Evolutionary conservation across 2,329 filamentous ascomycete species (phyloP), one percentile per base, ranked within the genome.

Genomic region (Stachybotrys chartarum): DNA sequence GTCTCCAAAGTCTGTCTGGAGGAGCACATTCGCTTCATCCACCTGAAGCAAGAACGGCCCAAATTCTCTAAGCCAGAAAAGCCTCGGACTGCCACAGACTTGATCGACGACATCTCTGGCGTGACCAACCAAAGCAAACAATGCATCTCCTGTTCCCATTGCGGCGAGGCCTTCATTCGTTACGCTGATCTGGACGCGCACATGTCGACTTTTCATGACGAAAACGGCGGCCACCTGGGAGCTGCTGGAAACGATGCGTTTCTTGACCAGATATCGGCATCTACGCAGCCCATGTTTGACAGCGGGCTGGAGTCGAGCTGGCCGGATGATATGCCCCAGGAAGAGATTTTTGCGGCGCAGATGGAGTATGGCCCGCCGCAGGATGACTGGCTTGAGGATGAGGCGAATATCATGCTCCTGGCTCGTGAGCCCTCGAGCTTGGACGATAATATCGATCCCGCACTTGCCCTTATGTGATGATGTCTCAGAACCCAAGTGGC

Each of bases 11-110:
- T 83, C 17, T 85, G 84, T 32, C 79, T 97, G 0, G 88, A 93
- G 68, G 88, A 94, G 61, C 93, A 97, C 67, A 80, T 97, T 49
- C 85, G 90, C 18, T 91, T 87, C 51, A 82, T 90, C 24, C 93
- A 97, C 68, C 75, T 96, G 30, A 84, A 85, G n/a, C 65, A 71
- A 16, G 71, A 76, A 55, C 75, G 81, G 12, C 77, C 78, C 39
- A 63, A 64, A 56, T 56, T 67, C 46, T 65, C 60, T 53, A 60
- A 61, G 55, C 54, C 61, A 45, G 55, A 58, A 49, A 48, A 51
- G 16, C 47, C 59, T 8, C 45, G 62, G 10, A 55, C 61, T 1
- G 14, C 50, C 32, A 45, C 57, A 4, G 69, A 71, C 50, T 59
- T 76, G 12, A 64, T 81, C 24, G 73, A 77, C 31, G 72, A 75